Evolutionary conservation across 2,329 filamentous ascomycete species (phyloP).

Genomic region (Cercospora beticola): DNA sequence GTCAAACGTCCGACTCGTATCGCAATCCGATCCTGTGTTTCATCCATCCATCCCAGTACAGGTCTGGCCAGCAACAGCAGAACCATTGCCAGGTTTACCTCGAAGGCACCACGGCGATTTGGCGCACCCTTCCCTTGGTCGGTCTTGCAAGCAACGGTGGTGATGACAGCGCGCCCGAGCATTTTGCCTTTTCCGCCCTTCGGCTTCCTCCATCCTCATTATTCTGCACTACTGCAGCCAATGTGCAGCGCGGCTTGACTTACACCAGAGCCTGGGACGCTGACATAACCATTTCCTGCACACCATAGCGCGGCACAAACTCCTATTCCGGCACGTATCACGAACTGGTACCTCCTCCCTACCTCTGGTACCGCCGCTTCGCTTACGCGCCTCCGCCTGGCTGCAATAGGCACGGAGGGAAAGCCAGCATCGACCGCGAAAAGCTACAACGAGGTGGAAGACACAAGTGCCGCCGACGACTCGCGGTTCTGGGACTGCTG

Average conservation of each 20-base stretch:
- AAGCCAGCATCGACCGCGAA: not conserved
- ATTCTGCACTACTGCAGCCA: not conserved
- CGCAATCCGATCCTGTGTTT: not conserved
- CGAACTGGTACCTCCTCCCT: not conserved
- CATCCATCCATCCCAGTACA: not conserved
- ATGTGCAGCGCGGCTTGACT: not conserved
- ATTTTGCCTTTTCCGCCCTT: not conserved
- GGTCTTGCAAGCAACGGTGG: not conserved
- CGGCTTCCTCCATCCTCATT: not conserved
- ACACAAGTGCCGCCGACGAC: not conserved
- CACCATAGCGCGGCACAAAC: not conserved
- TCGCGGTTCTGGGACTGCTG: not conserved
- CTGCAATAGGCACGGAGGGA: not conserved
- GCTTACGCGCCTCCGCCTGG: not conserved
- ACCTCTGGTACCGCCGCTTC: not conserved
- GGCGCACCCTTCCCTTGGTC: not conserved
- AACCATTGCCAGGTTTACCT: not conserved
- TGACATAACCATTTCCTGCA: conserved; percentile 1
- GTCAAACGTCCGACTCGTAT: not conserved
- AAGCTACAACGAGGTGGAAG: not conserved
- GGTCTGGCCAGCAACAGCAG: not conserved
- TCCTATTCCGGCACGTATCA: not conserved
- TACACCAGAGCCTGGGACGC: not conserved
- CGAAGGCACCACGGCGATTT: not conserved
- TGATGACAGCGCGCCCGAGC: not conserved